These are phyloP conservation scores for Yamadazyma kitorensis DNA, from an alignment of 805 yeast genomes.

Conservation along the genomic window DNA sequence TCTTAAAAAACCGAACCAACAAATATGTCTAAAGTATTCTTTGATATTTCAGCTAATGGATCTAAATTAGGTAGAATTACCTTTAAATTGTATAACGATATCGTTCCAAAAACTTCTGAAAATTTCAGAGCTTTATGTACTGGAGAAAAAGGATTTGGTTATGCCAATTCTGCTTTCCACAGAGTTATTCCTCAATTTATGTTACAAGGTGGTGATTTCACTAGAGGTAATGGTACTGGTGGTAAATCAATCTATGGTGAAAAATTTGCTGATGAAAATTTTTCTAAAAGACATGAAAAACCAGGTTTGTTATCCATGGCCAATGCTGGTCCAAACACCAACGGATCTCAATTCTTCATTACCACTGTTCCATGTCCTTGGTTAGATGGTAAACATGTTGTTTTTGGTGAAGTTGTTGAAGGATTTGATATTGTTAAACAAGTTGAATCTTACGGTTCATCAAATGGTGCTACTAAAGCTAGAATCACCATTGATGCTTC, in stretches of 20 bases:
- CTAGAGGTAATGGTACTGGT: constrained; percentile 82
- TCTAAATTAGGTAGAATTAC: constrained; percentile 72
- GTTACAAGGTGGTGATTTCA: constrained; percentile 76
- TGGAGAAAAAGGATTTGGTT: constrained; percentile 94
- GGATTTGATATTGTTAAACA: constrained; percentile 60
- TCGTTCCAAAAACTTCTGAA: constrained; percentile 73
- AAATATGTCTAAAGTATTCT: constrained; percentile 63
- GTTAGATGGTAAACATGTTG: constrained; percentile 79
- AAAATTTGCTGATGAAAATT: constrained; percentile 67
- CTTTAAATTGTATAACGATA: constrained; percentile 62
- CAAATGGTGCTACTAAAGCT: constrained; percentile 63
- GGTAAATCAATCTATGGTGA: constrained; percentile 84
- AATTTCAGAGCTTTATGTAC: constrained; percentile 81
- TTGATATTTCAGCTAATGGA: constrained; percentile 80
- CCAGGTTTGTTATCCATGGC: constrained; percentile 91
- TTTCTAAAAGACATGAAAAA: constrained; percentile 66
- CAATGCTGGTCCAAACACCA: constrained; percentile 89
- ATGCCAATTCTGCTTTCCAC: constrained; percentile 87
- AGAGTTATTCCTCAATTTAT: constrained; percentile 95
- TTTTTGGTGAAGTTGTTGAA: constrained; percentile 70
- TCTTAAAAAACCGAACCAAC: too few relatives aligned
- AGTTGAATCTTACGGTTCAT: constrained; percentile 64
- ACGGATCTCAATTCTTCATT: constrained; percentile 88
- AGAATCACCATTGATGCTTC: constrained; percentile 60
- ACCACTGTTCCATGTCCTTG: constrained; percentile 77